Percentiles rank a stretch among this genome's conserved stretches.
Evolutionary conservation across 495 filamentous ascomycete genomes (phyloP).

Genomic region (Entonaema liquescens): DNA sequence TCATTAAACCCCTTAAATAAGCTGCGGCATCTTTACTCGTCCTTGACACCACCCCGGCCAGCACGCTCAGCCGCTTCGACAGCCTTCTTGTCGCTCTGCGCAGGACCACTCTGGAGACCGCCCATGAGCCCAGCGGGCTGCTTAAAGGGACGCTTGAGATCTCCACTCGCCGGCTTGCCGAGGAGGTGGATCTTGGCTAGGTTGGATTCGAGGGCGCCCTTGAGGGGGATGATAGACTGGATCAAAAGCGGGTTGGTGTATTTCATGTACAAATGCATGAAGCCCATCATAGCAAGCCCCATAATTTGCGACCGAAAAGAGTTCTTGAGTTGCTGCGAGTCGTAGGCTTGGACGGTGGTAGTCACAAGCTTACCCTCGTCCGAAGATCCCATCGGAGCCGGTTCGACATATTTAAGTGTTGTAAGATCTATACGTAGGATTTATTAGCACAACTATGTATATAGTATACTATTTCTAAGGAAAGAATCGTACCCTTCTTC

Average conservation of each 20-base stretch:
- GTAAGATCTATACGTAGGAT: conserved; percentile 75
- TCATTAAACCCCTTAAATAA: conserved; percentile 1
- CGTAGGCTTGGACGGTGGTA: conserved; percentile 94
- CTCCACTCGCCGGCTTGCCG: conserved; percentile 87
- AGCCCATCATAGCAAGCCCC: conserved; percentile 95
- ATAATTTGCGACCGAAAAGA: conserved; percentile 88
- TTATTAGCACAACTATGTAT: conserved; percentile 22
- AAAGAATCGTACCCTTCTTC: conserved; percentile 82
- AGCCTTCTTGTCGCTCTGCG: conserved; percentile 96
- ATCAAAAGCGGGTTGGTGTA: conserved; percentile 99
- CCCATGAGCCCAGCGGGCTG: conserved; percentile 80
- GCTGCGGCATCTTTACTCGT: conserved; percentile 70
- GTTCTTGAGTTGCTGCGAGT: conserved; percentile 81
- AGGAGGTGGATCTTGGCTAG: conserved; percentile 93
- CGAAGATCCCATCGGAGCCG: conserved; percentile 85
- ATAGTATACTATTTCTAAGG: neutral
- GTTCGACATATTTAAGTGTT: conserved; percentile 98
- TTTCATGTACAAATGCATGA: conserved; percentile 99
- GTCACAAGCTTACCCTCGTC: conserved; percentile 96
- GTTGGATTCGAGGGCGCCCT: conserved; percentile 93
- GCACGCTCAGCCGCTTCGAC: conserved; percentile 87
- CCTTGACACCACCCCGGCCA: conserved; percentile 86
- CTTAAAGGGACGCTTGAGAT: conserved; percentile 97
- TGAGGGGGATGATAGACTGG: conserved; percentile 97
- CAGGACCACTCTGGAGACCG: conserved; percentile 69